A percentile compares a stretch with the other conserved stretches of the same genome.
Evolutionary conservation across 164 flowering plant species (phyloP).

Genomic region (Vitis amurensis): DNA sequence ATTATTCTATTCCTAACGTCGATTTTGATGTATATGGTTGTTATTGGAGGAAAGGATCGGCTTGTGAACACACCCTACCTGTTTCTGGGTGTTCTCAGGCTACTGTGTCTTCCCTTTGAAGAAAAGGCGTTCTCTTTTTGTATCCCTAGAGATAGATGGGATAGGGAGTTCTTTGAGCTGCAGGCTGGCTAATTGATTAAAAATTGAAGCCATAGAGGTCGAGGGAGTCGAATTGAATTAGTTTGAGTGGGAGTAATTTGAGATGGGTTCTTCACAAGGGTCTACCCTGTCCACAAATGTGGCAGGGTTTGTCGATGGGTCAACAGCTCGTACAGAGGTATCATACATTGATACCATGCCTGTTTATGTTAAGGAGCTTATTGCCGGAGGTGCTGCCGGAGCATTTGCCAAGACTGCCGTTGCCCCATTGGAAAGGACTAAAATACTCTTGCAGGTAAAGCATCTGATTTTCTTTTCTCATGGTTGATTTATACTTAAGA

Average conservation of each 20-base stretch:
- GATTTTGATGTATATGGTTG: constrained; percentile 48
- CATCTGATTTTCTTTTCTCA: background rate
- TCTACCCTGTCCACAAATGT: constrained; percentile 64
- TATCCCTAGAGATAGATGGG: constrained; percentile 75
- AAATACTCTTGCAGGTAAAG: constrained; percentile 83
- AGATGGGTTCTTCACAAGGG: constrained; percentile 79
- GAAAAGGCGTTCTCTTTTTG: constrained; percentile 42
- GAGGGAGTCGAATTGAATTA: background rate
- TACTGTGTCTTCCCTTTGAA: constrained; percentile 25
- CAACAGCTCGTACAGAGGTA: constrained; percentile 37
- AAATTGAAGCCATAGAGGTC: background rate
- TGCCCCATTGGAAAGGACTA: constrained; percentile 82
- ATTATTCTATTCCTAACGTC: background rate
- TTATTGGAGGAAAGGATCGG: constrained; percentile 32
- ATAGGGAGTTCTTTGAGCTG: constrained; percentile 65
- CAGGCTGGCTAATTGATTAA: constrained; percentile 51
- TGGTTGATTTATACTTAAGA: background rate
- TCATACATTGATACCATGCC: constrained; percentile 60
- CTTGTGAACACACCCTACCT: constrained; percentile 41
- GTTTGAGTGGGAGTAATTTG: constrained; percentile 11
- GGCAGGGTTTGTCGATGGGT: constrained; percentile 64
- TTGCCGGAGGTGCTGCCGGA: constrained; percentile 95
- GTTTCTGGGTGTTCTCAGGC: constrained; percentile 50
- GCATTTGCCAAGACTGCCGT: constrained; percentile 86
- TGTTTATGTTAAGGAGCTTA: constrained; percentile 78